Percentiles rank a stretch among this genome's conserved stretches.
Conservation (phyloP, 1,139 yeast genomes). For the Magnusiomyces suaveolens region DNA sequence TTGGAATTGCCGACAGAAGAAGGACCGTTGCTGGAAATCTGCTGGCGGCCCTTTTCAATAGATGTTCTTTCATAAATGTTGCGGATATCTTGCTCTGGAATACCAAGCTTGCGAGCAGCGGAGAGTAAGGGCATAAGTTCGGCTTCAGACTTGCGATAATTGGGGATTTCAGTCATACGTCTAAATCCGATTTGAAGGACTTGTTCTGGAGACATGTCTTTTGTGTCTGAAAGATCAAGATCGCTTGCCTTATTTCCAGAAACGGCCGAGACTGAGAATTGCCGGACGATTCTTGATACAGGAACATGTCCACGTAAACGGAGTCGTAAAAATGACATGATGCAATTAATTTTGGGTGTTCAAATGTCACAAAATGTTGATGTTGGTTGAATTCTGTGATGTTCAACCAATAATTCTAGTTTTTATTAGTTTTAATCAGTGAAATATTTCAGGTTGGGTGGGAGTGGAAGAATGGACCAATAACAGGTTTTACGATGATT, state of each 20-base stretch:
- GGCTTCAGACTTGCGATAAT: slow-evolving; percentile 25
- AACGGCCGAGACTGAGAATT: not conserved
- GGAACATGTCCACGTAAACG: no score
- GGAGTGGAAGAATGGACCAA: not conserved
- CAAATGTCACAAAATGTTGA: no score
- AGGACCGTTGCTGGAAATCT: not conserved
- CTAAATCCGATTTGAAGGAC: slow-evolving; percentile 29
- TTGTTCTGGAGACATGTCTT: slow-evolving; percentile 19
- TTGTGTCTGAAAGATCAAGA: slow-evolving; percentile 11
- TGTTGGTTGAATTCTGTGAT: no score
- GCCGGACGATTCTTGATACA: not conserved
- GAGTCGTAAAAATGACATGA: no score
- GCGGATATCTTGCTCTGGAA: slow-evolving; percentile 23
- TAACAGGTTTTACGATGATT: not conserved
- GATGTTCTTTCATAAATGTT: slow-evolving; percentile 27
- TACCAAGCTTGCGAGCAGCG: slow-evolving; percentile 30
- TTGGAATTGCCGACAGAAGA: not conserved
- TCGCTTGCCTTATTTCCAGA: not conserved
- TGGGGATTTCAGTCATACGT: slow-evolving; percentile 25
- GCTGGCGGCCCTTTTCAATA: slow-evolving; percentile 14
- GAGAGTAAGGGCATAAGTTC: slow-evolving; percentile 24
- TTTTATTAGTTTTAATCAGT: not conserved
- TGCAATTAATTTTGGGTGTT: no score
- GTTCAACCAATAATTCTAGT: not conserved
- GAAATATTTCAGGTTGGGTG: not conserved